Evolutionary conservation across 495 filamentous ascomycete genomes (phyloP), one percentile per base, ranked within the genome.

Genomic region (Lasiosphaeria ovina): DNA sequence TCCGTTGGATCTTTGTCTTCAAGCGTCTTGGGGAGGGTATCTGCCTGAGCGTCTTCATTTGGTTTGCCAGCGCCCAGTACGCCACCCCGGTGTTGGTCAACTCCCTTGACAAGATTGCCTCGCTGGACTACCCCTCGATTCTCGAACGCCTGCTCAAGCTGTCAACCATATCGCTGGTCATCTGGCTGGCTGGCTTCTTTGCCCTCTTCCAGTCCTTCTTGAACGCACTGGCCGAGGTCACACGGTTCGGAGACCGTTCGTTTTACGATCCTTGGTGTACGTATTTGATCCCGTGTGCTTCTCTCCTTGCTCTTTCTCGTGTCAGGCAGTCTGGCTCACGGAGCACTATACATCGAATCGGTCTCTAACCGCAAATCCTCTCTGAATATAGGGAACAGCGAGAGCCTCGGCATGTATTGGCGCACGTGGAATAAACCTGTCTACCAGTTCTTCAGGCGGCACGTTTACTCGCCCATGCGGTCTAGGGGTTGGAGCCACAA

Each of bases 111-210:
- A 92, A 91, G 66, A 89, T 98, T 45, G 84, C 86, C 11, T 81
- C 83, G n/a, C 80, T 97, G 44, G 87, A 96, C 64, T 68, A 94
- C n/a, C 76, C 86, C 1, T 87, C 87, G 14, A 94, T 98, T 42
- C 66, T 92, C 45, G 94, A 98, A 71, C 85, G 94, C 7, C 77
- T 97, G 1, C 88, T 98, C 82, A 98, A 98, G 69, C 82, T 98
- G 9, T 93, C 89, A 14, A 97, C 94, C 5, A 94, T 98, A 58
- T 92, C 87, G 32, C 79, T 98, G 9, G 83, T 97, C 54, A 95
- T 97, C 67, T 98, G 94, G 94, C 85, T 98, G 3, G 91, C 91
- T 3, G 93, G 94, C 1, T 98, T 98, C 80, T 98, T 97, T 67
- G 93, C 93, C 1, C 75, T 97, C 14, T 98, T 98, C 75, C 94